Percentiles rank a stretch among this genome's conserved stretches.
Evolutionary conservation across 2,329 filamentous ascomycete species (phyloP).

Genomic region (Knufia fluminis): DNA sequence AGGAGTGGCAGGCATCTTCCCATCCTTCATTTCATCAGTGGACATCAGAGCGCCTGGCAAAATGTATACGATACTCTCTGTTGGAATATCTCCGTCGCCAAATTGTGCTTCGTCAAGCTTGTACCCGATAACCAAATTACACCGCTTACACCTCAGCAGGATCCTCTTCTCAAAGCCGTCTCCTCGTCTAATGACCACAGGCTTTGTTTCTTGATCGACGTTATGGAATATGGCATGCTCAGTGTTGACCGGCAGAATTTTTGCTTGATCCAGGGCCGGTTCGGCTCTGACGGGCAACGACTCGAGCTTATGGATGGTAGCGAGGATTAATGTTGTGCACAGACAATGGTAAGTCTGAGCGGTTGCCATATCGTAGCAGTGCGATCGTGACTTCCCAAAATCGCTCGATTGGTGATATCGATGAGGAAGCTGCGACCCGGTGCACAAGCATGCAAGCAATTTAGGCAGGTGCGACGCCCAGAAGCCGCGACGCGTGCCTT

Average conservation of each 20-base stretch:
- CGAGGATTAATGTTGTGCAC: conserved; percentile 56
- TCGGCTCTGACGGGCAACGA: conserved; percentile 44
- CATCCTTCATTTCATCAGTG: conserved; percentile 47
- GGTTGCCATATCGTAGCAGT: conserved; percentile 9
- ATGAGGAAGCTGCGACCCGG: too few species aligned
- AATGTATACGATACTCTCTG: conserved; percentile 42
- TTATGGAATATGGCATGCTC: conserved; percentile 34
- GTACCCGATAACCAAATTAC: conserved; percentile 54
- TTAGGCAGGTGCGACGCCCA: neutral
- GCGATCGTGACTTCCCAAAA: too few species aligned
- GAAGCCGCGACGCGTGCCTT: neutral
- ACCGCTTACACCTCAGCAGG: conserved; percentile 51
- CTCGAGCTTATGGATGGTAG: conserved; percentile 46
- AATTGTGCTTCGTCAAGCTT: conserved; percentile 48
- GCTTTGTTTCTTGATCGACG: conserved; percentile 40
- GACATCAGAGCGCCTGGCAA: conserved; percentile 51
- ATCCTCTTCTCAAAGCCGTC: conserved; percentile 61
- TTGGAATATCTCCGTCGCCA: conserved; percentile 6
- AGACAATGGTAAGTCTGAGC: conserved; percentile 49
- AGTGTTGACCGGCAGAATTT: conserved; percentile 47
- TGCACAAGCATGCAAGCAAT: conserved; percentile 11
- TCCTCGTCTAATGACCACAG: conserved; percentile 45
- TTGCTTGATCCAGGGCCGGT: conserved; percentile 43
- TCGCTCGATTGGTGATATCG: too few species aligned
- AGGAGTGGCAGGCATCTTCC: conserved; percentile 22